These are phyloP conservation scores for Aspergillus sp. DNA, from an alignment of 2,329 filamentous ascomycete species.

Conservation along the genomic window DNA sequence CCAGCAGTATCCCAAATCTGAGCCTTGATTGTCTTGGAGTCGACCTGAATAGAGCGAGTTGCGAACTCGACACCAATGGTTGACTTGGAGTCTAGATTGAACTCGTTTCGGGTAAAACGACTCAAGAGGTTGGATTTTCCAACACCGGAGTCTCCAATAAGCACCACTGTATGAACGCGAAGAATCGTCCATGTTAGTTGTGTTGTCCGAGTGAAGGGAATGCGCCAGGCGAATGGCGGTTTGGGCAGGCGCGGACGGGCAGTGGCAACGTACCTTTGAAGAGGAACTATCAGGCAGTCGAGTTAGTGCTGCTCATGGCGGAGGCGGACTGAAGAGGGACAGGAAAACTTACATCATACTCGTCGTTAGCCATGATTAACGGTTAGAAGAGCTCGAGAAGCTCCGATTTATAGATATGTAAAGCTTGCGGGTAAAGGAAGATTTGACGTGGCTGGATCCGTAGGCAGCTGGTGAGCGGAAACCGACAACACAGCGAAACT, in stretches of 20 bases:
- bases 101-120: constrained; percentile 99
- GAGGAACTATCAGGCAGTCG: constrained; percentile 71
- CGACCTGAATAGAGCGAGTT: constrained; percentile 96
- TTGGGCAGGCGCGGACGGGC: constrained; percentile 26
- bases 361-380: constrained; percentile 91
- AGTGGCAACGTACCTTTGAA: constrained; percentile 80
- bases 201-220: not conserved
- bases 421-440: constrained; percentile 22
- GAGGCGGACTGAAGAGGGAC: constrained; percentile 2
- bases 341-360: constrained; percentile 86
- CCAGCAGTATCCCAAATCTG: constrained; percentile 99
- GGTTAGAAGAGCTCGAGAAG: constrained; percentile 29
- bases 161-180: constrained; percentile 69
- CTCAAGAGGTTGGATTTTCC: constrained; percentile 99
- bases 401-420: constrained; percentile 26
- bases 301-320: constrained; percentile 20
- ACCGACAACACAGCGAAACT: constrained; percentile 20
- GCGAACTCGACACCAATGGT: constrained; percentile 99
- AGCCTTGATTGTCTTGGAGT: constrained; percentile 99
- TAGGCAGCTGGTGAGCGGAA: constrained; percentile 24
- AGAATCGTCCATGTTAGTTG: constrained; percentile 25
- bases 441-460: constrained; percentile 27
- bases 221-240: constrained; percentile 14
- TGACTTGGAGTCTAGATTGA: constrained; percentile 99
- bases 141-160: constrained; percentile 99